Conservation (phyloP, 2,329 filamentous ascomycete species). For the Thielaviopsis musarum region DNA sequence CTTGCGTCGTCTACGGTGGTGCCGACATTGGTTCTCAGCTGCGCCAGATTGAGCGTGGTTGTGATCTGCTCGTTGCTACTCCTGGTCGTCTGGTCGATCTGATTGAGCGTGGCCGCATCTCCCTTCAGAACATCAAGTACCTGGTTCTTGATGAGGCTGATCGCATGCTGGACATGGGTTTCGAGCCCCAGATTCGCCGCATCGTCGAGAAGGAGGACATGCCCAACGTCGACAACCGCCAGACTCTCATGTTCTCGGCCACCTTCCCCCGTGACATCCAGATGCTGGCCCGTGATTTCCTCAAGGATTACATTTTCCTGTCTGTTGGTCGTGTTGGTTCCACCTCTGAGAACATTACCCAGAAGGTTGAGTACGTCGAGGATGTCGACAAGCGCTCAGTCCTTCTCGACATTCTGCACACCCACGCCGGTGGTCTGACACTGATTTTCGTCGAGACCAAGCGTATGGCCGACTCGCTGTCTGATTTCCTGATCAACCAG, state of each 20-base stretch:
- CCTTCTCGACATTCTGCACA: conserved; percentile 92
- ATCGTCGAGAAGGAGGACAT: conserved; percentile 98
- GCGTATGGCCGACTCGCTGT: conserved; percentile 96
- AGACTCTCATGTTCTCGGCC: conserved; percentile 99
- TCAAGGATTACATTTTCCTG: conserved; percentile 98
- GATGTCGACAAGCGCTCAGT: conserved; percentile 96
- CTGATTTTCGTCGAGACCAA: conserved; percentile 99
- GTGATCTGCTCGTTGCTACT: conserved; percentile 91
- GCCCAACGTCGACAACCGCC: conserved; percentile 65
- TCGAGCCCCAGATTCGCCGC: conserved; percentile 97
- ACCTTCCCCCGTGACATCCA: conserved; percentile 99
- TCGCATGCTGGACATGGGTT: conserved; percentile 99
- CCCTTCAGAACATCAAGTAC: conserved; percentile 97
- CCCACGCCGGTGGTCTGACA: conserved; percentile 68
- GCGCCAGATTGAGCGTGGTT: conserved; percentile 92
- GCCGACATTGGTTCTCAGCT: conserved; percentile 97
- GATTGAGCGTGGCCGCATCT: conserved; percentile 96
- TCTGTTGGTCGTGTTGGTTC: conserved; percentile 97
- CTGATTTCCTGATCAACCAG: conserved; percentile 97
- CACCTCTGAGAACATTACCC: conserved; percentile 99
- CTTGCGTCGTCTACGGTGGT: conserved; percentile 97
- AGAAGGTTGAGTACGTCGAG: conserved; percentile 96
- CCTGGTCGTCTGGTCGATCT: conserved; percentile 94
- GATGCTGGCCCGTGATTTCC: conserved; percentile 95
- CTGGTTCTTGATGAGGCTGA: conserved; percentile 97